Evolutionary conservation across 1,284 basidiomycete species (phyloP), one percentile per base, ranked within the genome.

Genomic region (Fomes fomentarius): DNA sequence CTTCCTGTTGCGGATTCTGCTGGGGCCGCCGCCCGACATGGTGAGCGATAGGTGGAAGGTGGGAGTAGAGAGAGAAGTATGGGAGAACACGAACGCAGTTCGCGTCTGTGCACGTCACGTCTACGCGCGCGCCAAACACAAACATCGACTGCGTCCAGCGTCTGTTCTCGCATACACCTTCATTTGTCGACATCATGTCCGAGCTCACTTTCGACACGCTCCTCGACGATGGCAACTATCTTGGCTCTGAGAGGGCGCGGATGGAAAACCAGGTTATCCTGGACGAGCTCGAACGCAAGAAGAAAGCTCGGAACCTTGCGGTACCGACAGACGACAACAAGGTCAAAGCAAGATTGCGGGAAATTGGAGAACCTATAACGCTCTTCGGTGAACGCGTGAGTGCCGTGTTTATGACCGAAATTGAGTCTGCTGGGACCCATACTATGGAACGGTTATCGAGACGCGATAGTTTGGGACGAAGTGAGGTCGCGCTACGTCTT

Each of bases 261-360:
- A 68, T 83, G 41, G 89, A 91, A 70, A 91, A 94, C 76, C 86
- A 91, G 65, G 85, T 87, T 56, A 82, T 95, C 44, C 78, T 95
- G 49, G 91, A 94, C 69, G 93, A 96, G 72, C 83, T 98, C n/a
- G 94, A 97, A 70, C 83, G 94, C 63, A 96, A 94, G 80, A 96
- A 95, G 78, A 87, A 93, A 66, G 91, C 95, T n/a, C 83, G 96
- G 57, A 89, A 80, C 56, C 84, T 98, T 74, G 96, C 96, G 14
- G 94, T 99, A 4, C 97, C 97, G 5, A 99, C 97, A 8, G 96
- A 98, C 70, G 97, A 99, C 73, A 87, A 83, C 64, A 89, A 91
- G 59, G 96, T 99, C 62, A 90, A 91, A 67, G 86, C 89, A 39
- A 81, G 93, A 51, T 78, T 99, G 58, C 81, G 97, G 54, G 93